Conservation (phyloP, 768 basidiomycete species). For the button mushroom (Agaricus bisporus) region DNA sequence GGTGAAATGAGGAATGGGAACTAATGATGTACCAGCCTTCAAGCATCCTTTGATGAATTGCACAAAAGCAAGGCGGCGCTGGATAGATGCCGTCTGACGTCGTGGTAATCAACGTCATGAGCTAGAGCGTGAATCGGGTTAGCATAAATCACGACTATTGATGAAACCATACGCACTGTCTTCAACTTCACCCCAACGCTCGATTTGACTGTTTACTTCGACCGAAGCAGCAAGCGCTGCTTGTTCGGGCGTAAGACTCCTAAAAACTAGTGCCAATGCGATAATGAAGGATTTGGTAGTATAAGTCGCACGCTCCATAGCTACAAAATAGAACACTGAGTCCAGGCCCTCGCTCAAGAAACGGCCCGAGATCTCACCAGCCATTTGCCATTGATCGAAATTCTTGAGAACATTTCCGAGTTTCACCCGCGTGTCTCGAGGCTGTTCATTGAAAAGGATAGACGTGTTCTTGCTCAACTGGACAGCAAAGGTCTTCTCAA, state of each 20-base stretch:
- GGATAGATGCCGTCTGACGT: slow-evolving; percentile 81
- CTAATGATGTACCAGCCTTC: background rate
- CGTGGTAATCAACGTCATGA: slow-evolving; percentile 96
- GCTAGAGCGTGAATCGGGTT: slow-evolving; percentile 41
- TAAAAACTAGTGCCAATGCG: slow-evolving; percentile 75
- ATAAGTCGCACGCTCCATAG: slow-evolving; percentile 87
- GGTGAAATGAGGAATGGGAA: background rate
- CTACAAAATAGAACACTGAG: slow-evolving; percentile 31
- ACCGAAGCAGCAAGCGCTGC: slow-evolving; percentile 84
- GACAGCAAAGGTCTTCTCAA: slow-evolving; percentile 55
- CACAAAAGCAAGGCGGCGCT: slow-evolving; percentile 25
- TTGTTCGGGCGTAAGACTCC: slow-evolving; percentile 71
- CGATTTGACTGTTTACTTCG: slow-evolving; percentile 93
- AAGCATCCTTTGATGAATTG: background rate
- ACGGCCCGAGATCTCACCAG: slow-evolving; percentile 49
- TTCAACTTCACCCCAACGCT: slow-evolving; percentile 99
- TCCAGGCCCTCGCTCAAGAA: background rate
- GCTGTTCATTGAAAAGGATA: slow-evolving; percentile 64
- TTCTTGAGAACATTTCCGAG: slow-evolving; percentile 49
- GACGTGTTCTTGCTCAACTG: slow-evolving; percentile 67
- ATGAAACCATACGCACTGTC: slow-evolving; percentile 68
- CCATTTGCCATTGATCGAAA: slow-evolving; percentile 83
- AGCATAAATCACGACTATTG: background rate
- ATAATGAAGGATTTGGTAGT: slow-evolving; percentile 89
- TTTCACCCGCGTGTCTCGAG: slow-evolving; percentile 57